A percentile compares a stretch with the other conserved stretches of the same genome.
These are phyloP conservation scores for Middelhovenomyces tepae DNA, from an alignment of 805 yeast genomes.

Conservation along the genomic window DNA sequence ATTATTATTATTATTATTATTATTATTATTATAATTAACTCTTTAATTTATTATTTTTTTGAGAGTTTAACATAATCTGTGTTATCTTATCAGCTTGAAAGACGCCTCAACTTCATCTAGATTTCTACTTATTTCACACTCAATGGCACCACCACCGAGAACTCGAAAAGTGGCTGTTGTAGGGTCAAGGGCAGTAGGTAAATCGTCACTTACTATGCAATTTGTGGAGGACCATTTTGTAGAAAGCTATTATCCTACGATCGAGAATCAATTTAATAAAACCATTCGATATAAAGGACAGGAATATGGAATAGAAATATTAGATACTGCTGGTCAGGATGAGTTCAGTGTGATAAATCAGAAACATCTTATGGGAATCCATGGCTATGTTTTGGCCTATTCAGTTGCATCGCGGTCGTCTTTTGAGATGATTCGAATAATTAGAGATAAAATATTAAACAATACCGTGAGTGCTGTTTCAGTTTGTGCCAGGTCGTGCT, in stretches of 20 bases:
- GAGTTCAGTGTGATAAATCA: constrained; percentile 75
- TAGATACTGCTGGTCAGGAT: constrained; percentile 93
- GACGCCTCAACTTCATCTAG: no score
- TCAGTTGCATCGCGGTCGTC: constrained; percentile 71
- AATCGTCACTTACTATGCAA: constrained; percentile 76
- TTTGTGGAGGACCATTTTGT: constrained; percentile 84
- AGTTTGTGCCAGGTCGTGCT: background rate
- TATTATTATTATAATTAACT: no score
- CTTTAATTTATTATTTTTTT: no score
- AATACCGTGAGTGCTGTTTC: constrained; percentile 18
- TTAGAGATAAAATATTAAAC: constrained; percentile 77
- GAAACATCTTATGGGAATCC: constrained; percentile 69
- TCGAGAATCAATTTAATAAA: constrained; percentile 76
- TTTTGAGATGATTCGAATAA: constrained; percentile 64
- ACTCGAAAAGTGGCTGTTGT: constrained; percentile 74
- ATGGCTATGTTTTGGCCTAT: constrained; percentile 75
- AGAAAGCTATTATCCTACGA: constrained; percentile 85
- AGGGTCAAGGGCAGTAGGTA: constrained; percentile 77
- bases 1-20: no score
- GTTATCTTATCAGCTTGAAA: no score
- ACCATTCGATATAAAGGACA: constrained; percentile 58
- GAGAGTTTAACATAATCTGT: no score
- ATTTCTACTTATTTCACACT: no score
- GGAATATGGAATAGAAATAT: constrained; percentile 71
- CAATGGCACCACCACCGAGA: constrained; percentile 11